Conservation (phyloP, 2,329 filamentous ascomycete species). For the Penicillium sp. region DNA sequence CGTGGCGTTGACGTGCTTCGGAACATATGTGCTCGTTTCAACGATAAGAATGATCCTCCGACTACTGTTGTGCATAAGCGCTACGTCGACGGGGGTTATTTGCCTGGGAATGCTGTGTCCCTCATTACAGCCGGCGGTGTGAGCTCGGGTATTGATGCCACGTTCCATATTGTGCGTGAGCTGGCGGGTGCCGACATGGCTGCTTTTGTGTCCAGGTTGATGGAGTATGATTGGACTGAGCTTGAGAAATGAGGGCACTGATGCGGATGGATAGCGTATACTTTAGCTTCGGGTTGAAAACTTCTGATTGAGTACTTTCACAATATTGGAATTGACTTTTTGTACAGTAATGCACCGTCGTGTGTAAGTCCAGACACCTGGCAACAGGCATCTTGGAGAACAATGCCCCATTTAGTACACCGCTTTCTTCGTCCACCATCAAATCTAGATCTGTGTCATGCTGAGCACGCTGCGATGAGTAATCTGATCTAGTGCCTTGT, state of each 20-base stretch:
- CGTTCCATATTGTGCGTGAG: conserved; percentile 81
- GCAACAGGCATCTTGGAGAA: not conserved
- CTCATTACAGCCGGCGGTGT: conserved; percentile 80
- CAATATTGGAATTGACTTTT: not conserved
- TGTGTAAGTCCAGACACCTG: not conserved
- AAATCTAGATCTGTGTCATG: not conserved
- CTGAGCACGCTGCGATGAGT: not conserved
- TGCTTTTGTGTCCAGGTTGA: conserved; percentile 69
- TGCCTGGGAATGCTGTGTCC: conserved; percentile 54
- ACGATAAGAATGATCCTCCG: not conserved
- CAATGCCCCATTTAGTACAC: not conserved
- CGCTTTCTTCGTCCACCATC: not conserved
- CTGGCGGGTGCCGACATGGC: conserved; percentile 76
- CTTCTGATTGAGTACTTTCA: not conserved
- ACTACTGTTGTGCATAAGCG: conserved; percentile 19
- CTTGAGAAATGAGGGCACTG: conserved; percentile 6
- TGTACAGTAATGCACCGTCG: not conserved
- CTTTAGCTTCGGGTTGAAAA: not conserved
- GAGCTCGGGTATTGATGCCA: conserved; percentile 77
- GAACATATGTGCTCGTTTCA: conserved; percentile 19
- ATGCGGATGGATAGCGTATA: not conserved
- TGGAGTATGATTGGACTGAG: conserved; percentile 77
- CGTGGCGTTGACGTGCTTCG: conserved; percentile 21
- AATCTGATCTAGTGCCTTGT: not conserved
- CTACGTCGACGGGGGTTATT: conserved; percentile 20